Base-by-base conservation (phyloP, 2,329 filamentous ascomycete species). In the Alternaria hordeiaustralica region DNA sequence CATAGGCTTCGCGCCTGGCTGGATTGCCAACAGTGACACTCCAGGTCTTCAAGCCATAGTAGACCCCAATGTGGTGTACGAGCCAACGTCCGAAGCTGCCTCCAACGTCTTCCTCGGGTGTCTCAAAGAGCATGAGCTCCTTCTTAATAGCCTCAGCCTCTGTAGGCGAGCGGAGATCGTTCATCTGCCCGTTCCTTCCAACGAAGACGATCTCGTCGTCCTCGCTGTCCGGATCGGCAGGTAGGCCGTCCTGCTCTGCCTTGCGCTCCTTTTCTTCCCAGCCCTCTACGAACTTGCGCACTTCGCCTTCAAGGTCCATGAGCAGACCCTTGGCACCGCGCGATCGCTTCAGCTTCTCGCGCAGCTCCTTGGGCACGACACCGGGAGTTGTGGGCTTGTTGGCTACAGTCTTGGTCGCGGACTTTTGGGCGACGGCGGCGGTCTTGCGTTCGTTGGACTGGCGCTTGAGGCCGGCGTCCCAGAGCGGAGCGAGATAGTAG, bases 171-270 rank as follows among this genome's bases (percentile, higher is more conserved):
- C 82, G 69, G 79, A 83, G 82, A 83, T 92, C 79, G 80, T 87
- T 78, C 89, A 90, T 86, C 82, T 89, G 77, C 73, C 87, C 86
- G 60, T 89, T 87, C 10, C 88, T 83, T 1, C 92, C 94, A 6
- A 96, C 89, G 78, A 97, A 97, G 11, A 97, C 94, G 69, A 97
- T 93, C 81, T 97, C 93, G 66, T 97, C 94, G 65, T 96, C 93
- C 28, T 87, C 87, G 44, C 84, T 84, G 58, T 87, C 85, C 13
- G 84, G 84, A 60, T 86, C 84, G 10, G 82, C 80, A 8, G 73
- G 75, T 18, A 83, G 51, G 5, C 81, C 82, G 10, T 82, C 80
- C 5, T 71, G 71, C 58, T 88, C 86, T 58, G 82, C 75, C 45
- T 82, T 82, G 53, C 85, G 82, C 58, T 81, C 81, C 13, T 84